Conservation (phyloP, 2,329 filamentous ascomycete genomes). For the Zasmidium cellare region DNA sequence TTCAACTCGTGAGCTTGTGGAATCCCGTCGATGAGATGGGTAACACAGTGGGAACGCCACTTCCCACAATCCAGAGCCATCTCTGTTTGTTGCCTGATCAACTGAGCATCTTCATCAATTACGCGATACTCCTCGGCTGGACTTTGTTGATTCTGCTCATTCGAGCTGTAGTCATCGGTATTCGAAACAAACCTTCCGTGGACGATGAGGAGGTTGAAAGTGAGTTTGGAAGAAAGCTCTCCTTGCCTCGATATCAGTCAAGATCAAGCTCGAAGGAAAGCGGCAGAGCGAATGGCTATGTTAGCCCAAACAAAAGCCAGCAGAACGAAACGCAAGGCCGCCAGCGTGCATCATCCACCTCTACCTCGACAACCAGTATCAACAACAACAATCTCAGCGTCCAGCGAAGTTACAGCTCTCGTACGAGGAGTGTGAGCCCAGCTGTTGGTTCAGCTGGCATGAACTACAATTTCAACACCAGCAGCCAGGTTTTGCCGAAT, state of each 20-base stretch:
- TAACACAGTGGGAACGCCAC: conserved; percentile 27
- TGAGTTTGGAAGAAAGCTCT: neutral
- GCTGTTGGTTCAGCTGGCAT: conserved; percentile 30
- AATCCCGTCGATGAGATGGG: conserved; percentile 72
- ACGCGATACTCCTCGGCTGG: conserved; percentile 62
- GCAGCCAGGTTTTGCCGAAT: conserved; percentile 13
- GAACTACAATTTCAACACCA: conserved; percentile 16
- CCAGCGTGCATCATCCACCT: conserved; percentile 35
- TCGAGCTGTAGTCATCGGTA: conserved; percentile 42
- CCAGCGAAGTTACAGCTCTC: conserved; percentile 31
- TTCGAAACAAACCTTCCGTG: conserved; percentile 18
- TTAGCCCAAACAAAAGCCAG: conserved; percentile 21
- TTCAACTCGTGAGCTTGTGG: conserved; percentile 85
- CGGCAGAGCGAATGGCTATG: conserved; percentile 25
- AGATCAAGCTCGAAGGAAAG: conserved; percentile 9
- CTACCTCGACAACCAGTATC: conserved; percentile 27
- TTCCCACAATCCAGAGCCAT: conserved; percentile 76
- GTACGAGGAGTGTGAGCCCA: conserved; percentile 43
- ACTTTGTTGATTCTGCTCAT: conserved; percentile 51
- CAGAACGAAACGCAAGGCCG: conserved; percentile 27
- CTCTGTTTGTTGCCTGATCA: conserved; percentile 90
- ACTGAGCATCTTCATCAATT: conserved; percentile 77
- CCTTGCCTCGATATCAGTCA: conserved; percentile 7
- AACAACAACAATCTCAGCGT: conserved; percentile 27
- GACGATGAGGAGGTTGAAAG: conserved; percentile 15